A percentile compares a stretch with the other conserved stretches of the same genome.
phyloP scores from a whole-genome alignment of 169 alveolate species.

The Plasmodium reichenowi region DNA sequence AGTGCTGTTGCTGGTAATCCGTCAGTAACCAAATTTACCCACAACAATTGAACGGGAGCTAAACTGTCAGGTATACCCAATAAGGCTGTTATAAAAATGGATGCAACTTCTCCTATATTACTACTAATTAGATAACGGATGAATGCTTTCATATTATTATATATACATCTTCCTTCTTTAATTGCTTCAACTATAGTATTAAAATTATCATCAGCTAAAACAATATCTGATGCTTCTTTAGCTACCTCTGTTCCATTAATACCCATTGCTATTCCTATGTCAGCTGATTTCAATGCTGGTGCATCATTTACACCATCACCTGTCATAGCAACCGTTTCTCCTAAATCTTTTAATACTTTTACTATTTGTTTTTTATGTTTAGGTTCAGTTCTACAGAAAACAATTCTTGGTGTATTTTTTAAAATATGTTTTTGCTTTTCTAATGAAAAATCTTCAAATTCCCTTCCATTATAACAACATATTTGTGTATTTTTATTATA shows the following conservation, averaged over 20 bases:
- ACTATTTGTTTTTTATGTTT: slow-evolving; percentile 98
- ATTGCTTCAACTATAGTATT: slow-evolving; percentile 99
- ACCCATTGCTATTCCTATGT: slow-evolving; percentile 99
- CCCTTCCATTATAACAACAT: slow-evolving; percentile 95
- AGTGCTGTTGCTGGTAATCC: slow-evolving; percentile 99
- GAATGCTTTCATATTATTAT: slow-evolving; percentile 98
- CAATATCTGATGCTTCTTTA: slow-evolving; percentile 99
- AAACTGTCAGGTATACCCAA: slow-evolving; percentile 98
- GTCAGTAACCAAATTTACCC: slow-evolving; percentile 99
- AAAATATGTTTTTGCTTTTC: slow-evolving; percentile 85
- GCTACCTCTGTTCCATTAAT: slow-evolving; percentile 99
- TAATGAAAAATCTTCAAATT: slow-evolving; percentile 92
- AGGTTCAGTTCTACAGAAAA: slow-evolving; percentile 99
- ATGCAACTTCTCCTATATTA: slow-evolving; percentile 99
- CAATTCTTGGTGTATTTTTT: slow-evolving; percentile 92
- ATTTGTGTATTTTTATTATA: slow-evolving; percentile 56
- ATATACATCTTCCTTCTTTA: slow-evolving; percentile 98
- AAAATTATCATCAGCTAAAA: slow-evolving; percentile 99
- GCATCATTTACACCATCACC: slow-evolving; percentile 99
- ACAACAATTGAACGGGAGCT: slow-evolving; percentile 98
- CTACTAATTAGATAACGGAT: slow-evolving; percentile 98
- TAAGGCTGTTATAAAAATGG: slow-evolving; percentile 98
- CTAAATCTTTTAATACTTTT: slow-evolving; percentile 92
- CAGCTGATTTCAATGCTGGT: slow-evolving; percentile 99
- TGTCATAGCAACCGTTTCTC: slow-evolving; percentile 97